phyloP scores from a whole-genome alignment of 208 protist species.

The Wallacemonas sp. region DNA sequence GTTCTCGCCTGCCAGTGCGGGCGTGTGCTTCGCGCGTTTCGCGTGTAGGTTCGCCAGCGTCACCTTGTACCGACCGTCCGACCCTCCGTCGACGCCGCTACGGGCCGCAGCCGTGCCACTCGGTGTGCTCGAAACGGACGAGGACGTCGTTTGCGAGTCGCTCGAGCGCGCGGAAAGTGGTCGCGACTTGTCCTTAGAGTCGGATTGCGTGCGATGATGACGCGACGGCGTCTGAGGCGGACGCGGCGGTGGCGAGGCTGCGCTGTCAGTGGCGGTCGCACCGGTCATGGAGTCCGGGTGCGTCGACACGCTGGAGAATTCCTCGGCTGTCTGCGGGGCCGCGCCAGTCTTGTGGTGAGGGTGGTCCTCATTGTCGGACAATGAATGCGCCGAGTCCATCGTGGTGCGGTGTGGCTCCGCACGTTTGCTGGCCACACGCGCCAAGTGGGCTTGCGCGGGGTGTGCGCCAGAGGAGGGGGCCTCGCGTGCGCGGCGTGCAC shows the following conservation, averaged over 20 bases:
- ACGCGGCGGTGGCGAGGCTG: too few relatives aligned
- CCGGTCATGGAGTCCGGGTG: neutral
- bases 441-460: neutral
- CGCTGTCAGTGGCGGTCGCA: too few relatives aligned
- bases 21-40: neutral
- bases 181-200: neutral
- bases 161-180: neutral
- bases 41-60: slow-evolving; percentile 6
- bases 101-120: neutral
- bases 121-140: neutral
- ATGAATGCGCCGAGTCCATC: too few relatives aligned
- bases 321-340: neutral
- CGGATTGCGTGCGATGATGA: too few relatives aligned
- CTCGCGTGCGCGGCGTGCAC: neutral
- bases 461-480: neutral
- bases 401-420: neutral
- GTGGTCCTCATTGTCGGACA: neutral
- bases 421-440: neutral
- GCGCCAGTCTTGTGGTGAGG: too few relatives aligned
- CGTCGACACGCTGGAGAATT: slow-evolving; percentile 5
- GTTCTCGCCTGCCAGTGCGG: neutral
- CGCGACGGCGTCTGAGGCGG: too few relatives aligned
- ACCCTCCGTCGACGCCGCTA: neutral
- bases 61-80: neutral
- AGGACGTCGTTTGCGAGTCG: slow-evolving; percentile 1